phyloP scores from a whole-genome alignment of 768 basidiomycete genomes.

The Boletellus emodensis region DNA sequence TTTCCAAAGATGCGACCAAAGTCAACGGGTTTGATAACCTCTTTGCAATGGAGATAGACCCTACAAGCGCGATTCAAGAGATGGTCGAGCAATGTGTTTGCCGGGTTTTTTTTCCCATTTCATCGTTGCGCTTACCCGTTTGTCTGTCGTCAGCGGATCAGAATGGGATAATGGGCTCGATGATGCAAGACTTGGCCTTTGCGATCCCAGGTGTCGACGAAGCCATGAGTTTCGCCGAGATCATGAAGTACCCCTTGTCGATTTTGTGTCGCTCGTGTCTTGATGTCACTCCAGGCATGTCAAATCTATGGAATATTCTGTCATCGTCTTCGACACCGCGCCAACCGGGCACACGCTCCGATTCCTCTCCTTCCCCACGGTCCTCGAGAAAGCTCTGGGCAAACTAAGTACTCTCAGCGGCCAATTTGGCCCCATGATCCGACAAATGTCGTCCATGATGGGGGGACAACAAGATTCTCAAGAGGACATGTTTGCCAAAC shows the following conservation, averaged over 20 bases:
- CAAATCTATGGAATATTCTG: slow-evolving; percentile 99
- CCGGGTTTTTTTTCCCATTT: slow-evolving; percentile 1
- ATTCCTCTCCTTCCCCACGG: slow-evolving; percentile 97
- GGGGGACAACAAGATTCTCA: slow-evolving; percentile 86
- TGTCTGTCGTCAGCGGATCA: slow-evolving; percentile 58
- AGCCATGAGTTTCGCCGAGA: slow-evolving; percentile 99
- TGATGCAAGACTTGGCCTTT: slow-evolving; percentile 99
- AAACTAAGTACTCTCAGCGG: slow-evolving; percentile 93
- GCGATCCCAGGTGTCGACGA: slow-evolving; percentile 99
- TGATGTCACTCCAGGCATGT: slow-evolving; percentile 66
- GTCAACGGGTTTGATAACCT: slow-evolving; percentile 98
- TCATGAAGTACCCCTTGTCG: slow-evolving; percentile 78
- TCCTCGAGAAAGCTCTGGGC: slow-evolving; percentile 94
- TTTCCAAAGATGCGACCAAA: slow-evolving; percentile 97
- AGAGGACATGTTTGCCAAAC: slow-evolving; percentile 98
- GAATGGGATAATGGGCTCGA: slow-evolving; percentile 94
- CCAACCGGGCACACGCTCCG: slow-evolving; percentile 98
- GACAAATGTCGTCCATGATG: slow-evolving; percentile 95
- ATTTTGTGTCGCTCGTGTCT: neutral
- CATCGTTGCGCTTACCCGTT: neutral
- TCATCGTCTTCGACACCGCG: slow-evolving; percentile 98
- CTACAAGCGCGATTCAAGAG: slow-evolving; percentile 95
- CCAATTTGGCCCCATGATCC: slow-evolving; percentile 95
- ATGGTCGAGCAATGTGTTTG: slow-evolving; percentile 93
- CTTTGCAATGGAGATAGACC: slow-evolving; percentile 99